These are phyloP conservation scores for Penicillium egyptiacum DNA, from an alignment of 495 filamentous ascomycete genomes.

Conservation along the genomic window DNA sequence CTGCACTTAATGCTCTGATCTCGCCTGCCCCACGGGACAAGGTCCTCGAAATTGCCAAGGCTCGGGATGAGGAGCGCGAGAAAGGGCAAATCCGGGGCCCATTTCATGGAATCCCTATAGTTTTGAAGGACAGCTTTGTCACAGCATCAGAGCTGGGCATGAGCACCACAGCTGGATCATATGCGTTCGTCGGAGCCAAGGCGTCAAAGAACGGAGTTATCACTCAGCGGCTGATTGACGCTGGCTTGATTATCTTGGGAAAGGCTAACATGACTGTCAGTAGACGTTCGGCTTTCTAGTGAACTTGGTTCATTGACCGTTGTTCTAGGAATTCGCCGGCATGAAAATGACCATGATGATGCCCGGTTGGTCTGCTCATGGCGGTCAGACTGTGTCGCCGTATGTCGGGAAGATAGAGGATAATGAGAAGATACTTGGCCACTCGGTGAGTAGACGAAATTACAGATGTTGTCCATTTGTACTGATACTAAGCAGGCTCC, in stretches of 20 bases:
- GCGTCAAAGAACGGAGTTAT: slow-evolving; percentile 36
- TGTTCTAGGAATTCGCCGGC: slow-evolving; percentile 29
- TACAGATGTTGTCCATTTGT: slow-evolving; percentile 5
- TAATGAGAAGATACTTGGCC: too few species aligned
- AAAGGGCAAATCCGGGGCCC: slow-evolving; percentile 31
- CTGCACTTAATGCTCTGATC: slow-evolving; percentile 35
- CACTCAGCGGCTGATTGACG: slow-evolving; percentile 33
- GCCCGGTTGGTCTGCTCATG: slow-evolving; percentile 44
- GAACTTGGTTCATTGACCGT: slow-evolving; percentile 10
- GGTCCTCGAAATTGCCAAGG: slow-evolving; percentile 24
- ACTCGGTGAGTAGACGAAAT: too few species aligned
- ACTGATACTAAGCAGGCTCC: slow-evolving; percentile 26
- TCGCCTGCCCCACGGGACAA: slow-evolving; percentile 33
- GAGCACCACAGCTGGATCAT: slow-evolving; percentile 33
- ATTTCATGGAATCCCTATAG: slow-evolving; percentile 46
- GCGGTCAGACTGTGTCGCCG: slow-evolving; percentile 45
- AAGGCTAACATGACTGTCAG: slow-evolving; percentile 43
- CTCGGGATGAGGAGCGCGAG: slow-evolving; percentile 36
- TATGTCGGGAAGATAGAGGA: slow-evolving; percentile 35
- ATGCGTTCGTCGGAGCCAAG: slow-evolving; percentile 34
- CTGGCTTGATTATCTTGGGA: slow-evolving; percentile 43
- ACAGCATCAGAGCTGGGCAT: slow-evolving; percentile 26
- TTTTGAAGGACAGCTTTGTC: slow-evolving; percentile 34
- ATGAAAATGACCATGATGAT: slow-evolving; percentile 33
- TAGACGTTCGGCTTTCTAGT: slow-evolving; percentile 30